Evolutionary conservation across 202 grass and related monocot genomes (phyloP), one percentile per base, ranked within the genome.

Genomic region (Zoysia matrella): DNA sequence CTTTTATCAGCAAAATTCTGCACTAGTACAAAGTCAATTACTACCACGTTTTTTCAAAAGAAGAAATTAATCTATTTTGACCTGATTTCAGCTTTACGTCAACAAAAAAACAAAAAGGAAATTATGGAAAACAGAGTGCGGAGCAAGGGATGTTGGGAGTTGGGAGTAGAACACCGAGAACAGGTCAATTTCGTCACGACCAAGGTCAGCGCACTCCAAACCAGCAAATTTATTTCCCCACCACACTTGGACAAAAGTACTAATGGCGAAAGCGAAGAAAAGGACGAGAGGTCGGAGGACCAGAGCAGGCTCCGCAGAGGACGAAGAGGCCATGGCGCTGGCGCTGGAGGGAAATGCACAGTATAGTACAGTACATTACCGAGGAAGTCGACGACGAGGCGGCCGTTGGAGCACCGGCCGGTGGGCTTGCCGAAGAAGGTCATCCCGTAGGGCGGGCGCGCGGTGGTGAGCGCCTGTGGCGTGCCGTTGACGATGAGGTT

Each of bases 311-410:
- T 22, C 22, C 22, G 3, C 55, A 15, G 43, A 67, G 48, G 39
- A 53, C 11, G 6, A 49, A 16, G 54, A 62, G 11, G 71, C 53
- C 84, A 80, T 45, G 44, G 72, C 3, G 42, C 10, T 5, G 50
- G 3, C 4, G 67, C 66, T 53, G 13, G 1, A 6, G 5, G 13
- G 22, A 22, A 45, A 12, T 9, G 65, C 6, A 8, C 7, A 12
- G 52, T 8, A 22, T 22, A 22, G 22, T 22, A 22, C 22, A 22
- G 22, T 22, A 42, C 47, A 5, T 70, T 94, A 97, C 91, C 94
- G 55, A 97, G 90, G 90, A 97, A 97, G 80, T 97, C 94, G 51
- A 97, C 88, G 71, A 94, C 89, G 70, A 97, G 14, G 74, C 94
- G 92, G 54, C 92, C 94, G 65, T 97, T 86, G 77, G 94, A 94